These are phyloP conservation scores for Fusarium dlaminii DNA, from an alignment of 2,329 filamentous ascomycete species.

Conservation along the genomic window DNA sequence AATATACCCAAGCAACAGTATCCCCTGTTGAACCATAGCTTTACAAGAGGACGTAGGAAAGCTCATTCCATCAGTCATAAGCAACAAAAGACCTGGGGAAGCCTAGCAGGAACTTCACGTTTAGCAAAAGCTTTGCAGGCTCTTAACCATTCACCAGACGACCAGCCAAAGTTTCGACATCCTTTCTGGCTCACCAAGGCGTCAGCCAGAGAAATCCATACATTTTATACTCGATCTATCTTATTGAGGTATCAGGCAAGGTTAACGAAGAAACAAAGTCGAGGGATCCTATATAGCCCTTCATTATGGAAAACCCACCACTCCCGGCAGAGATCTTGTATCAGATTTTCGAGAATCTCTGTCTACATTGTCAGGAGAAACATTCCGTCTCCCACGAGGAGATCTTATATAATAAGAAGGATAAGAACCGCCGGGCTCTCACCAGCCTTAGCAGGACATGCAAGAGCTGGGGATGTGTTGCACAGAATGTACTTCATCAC, in stretches of 20 bases:
- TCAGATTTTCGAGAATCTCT: constrained; percentile 4
- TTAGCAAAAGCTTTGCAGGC: neutral
- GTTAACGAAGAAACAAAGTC: neutral
- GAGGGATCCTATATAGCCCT: neutral
- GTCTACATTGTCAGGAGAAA: constrained; percentile 10
- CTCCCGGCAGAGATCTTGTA: neutral
- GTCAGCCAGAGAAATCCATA: neutral
- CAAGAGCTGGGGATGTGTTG: neutral
- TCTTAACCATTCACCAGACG: neutral
- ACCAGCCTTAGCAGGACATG: neutral
- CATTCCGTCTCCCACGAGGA: neutral
- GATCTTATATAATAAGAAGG: neutral
- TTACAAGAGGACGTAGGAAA: neutral
- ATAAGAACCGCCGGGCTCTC: neutral
- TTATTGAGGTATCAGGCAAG: neutral
- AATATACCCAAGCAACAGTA: no score
- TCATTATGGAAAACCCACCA: neutral
- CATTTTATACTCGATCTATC: neutral
- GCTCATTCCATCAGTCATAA: neutral
- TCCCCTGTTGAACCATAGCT: neutral
- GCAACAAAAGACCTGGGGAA: neutral
- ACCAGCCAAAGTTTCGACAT: neutral
- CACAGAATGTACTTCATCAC: constrained; percentile 16
- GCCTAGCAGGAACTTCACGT: neutral
- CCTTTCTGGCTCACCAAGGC: neutral